These are phyloP conservation scores for Candida ulmi DNA, from an alignment of 805 yeast genomes.

Conservation along the genomic window DNA sequence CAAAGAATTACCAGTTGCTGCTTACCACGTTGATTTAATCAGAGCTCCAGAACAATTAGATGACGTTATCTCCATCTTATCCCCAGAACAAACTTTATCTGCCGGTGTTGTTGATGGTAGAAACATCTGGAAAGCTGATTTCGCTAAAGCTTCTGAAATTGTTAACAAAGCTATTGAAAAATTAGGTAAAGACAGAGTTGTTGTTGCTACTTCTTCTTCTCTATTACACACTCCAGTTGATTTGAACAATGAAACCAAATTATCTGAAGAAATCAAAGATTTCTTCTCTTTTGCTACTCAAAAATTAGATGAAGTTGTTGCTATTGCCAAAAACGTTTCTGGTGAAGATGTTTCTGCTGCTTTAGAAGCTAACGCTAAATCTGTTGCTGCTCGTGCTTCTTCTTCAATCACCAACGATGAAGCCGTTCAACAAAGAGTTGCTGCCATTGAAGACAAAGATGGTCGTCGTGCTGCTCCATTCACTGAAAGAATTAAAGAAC, in stretches of 20 bases:
- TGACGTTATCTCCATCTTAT: constrained; percentile 62
- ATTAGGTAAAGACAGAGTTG: constrained; percentile 80
- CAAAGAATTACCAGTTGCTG: constrained; percentile 87
- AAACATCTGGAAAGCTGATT: constrained; percentile 99
- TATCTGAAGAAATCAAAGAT: constrained; percentile 86
- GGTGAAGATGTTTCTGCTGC: constrained; percentile 74
- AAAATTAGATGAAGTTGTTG: constrained; percentile 87
- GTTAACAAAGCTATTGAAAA: constrained; percentile 79
- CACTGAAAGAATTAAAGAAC: constrained; percentile 81
- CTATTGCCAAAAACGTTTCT: constrained; percentile 80
- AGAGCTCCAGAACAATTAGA: constrained; percentile 96
- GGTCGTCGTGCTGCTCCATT: constrained; percentile 84
- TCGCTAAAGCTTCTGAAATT: constrained; percentile 74
- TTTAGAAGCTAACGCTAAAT: constrained; percentile 80
- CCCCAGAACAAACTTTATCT: constrained; percentile 73
- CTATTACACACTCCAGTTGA: constrained; percentile 98
- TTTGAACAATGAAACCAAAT: constrained; percentile 85
- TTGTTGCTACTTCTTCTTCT: constrained; percentile 94
- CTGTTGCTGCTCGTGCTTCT: constrained; percentile 78
- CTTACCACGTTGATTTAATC: constrained; percentile 94
- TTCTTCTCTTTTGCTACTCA: constrained; percentile 99
- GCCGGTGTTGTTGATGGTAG: constrained; percentile 99
- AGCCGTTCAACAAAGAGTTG: constrained; percentile 82
- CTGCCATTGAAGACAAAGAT: constrained; percentile 67
- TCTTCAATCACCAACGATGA: constrained; percentile 90